Evolutionary conservation across 768 basidiomycete genomes (phyloP), one percentile per base, ranked within the genome.

Genomic region (Lentinula boryana): DNA sequence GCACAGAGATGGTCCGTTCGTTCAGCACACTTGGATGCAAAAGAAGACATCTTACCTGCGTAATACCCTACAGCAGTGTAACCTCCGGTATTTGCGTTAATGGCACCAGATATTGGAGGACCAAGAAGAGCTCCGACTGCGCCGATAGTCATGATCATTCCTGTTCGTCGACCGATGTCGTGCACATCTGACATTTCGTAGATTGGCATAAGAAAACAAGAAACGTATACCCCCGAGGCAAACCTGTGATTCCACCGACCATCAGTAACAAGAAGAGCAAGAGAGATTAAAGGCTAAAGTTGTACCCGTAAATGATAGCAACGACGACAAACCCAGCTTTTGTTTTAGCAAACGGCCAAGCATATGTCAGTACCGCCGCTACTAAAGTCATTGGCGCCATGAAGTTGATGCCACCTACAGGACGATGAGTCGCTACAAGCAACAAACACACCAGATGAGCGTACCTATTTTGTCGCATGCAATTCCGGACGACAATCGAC

Each of bases 321-420:
- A 60, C 50, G 18, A 52, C 36, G 51, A 59, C 76, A 31, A 86
- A 74, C 0, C 76, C 72, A 0, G 69, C 74, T 57, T 81, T 65
- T 32, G 68, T 77, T 38, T 67, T 70, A 0, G 80, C 80, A 67
- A 83, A 86, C 1, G 91, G 91, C 92, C 91, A 93, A 3, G 75
- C 75, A 64, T 84, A 85, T 0, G 89, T 89, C 50, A 86, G 66
- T 27, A 84, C 69, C 0, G 80, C 87, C 0, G 86, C 83, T 1
- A 81, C 43, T 16, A 78, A 56, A 0, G 83, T 86, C 35, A 85
- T 83, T 0, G 89, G 86, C 8, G 79, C 80, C 78, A 91, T 86
- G 35, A 88, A 74, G 63, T 87, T 91, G 64, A 91, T 75, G 0
- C 83, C 70, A n/a, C 91, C 91, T 86, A 54, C 15, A 1, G 18